phyloP scores from a whole-genome alignment of 768 basidiomycete genomes.

The Mycena pura region DNA sequence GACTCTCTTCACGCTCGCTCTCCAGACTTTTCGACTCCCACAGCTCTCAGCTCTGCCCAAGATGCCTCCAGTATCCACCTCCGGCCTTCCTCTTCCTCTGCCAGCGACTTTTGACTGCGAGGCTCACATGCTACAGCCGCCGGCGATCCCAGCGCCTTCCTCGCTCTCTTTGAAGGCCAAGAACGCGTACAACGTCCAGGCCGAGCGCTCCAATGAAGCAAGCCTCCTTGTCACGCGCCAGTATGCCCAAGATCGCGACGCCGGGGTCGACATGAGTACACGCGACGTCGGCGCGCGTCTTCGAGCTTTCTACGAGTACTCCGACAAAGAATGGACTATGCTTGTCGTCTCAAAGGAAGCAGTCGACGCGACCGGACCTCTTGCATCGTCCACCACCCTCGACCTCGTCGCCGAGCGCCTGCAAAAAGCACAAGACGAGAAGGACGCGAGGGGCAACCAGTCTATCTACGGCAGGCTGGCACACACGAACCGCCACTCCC shows the following conservation, averaged over 20 bases:
- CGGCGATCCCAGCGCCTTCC: no score
- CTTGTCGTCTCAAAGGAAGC: background rate
- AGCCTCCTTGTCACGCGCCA: background rate
- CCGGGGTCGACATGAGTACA: background rate
- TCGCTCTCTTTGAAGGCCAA: background rate
- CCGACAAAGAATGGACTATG: background rate
- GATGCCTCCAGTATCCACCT: background rate
- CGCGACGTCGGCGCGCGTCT: background rate
- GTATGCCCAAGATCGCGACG: background rate
- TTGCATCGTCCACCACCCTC: background rate
- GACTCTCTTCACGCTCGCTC: no score
- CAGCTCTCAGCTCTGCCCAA: no score
- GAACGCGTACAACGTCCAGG: background rate
- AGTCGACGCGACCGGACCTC: no score
- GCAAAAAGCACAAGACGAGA: no score
- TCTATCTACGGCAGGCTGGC: background rate
- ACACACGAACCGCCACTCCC: background rate
- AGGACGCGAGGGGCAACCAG: background rate
- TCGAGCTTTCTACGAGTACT: background rate
- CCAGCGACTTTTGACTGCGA: background rate
- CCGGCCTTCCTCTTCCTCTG: background rate
- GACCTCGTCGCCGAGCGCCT: background rate
- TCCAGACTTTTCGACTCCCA: no score
- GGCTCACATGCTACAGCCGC: background rate
- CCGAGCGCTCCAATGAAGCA: background rate